phyloP scores from a whole-genome alignment of 2,329 filamentous ascomycete genomes.

The Aureobasidium sp. region DNA sequence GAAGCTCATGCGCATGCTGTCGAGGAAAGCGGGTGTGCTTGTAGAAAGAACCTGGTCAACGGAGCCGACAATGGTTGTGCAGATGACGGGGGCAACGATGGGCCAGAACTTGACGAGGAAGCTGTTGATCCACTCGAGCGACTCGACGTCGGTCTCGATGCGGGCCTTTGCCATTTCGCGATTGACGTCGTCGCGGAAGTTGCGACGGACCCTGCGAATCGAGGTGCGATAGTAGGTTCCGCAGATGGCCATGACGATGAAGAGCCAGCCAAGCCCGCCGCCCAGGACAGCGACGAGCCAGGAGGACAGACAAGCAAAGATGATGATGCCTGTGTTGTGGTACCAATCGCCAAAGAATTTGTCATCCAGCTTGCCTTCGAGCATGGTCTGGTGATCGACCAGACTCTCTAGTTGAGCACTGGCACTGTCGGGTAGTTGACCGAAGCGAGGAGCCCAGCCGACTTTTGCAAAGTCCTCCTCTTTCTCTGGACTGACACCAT shows the following conservation, averaged over 20 bases:
- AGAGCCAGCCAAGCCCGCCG: conserved; percentile 92
- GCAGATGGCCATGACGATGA: conserved; percentile 92
- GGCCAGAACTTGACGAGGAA: conserved; percentile 99
- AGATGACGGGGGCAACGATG: conserved; percentile 95
- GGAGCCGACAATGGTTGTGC: conserved; percentile 90
- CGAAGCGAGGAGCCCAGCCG: conserved; percentile 92
- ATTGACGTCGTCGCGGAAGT: conserved; percentile 94
- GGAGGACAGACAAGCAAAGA: conserved; percentile 90
- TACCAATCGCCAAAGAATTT: conserved; percentile 99
- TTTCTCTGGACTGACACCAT: conserved; percentile 57
- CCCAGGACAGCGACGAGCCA: conserved; percentile 93
- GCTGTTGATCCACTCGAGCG: conserved; percentile 99
- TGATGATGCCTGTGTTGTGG: conserved; percentile 94
- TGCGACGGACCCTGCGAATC: conserved; percentile 90
- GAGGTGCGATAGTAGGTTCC: conserved; percentile 98
- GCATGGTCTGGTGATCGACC: conserved; percentile 87
- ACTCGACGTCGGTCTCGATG: conserved; percentile 91
- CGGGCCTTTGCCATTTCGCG: conserved; percentile 89
- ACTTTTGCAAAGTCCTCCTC: conserved; percentile 62
- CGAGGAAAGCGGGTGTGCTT: conserved; percentile 90
- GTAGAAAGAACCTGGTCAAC: conserved; percentile 97
- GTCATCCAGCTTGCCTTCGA: conserved; percentile 87
- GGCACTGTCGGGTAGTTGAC: conserved; percentile 64
- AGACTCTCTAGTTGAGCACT: conserved; percentile 58
- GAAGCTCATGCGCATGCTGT: conserved; percentile 92